Conservation (phyloP, 1,284 basidiomycete species). For the Pseudozyma sp. region DNA sequence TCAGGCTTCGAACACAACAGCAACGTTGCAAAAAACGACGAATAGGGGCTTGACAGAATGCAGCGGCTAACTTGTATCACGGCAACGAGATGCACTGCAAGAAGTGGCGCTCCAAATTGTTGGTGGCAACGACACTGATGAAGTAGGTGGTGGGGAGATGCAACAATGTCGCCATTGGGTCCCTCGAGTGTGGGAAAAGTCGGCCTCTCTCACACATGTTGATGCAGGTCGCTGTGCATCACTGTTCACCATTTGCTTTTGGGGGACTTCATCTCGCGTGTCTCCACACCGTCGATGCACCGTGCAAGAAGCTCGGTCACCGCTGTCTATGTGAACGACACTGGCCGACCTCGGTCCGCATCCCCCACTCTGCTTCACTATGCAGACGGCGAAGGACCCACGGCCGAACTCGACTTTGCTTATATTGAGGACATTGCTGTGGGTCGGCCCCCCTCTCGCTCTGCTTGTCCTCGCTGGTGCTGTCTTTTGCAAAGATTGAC, state of each 20-base stretch:
- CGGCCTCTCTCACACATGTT: background rate
- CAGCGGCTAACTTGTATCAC: too few species aligned
- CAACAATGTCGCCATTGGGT: constrained; percentile 3
- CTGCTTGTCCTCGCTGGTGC: too few species aligned
- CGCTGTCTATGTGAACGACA: background rate
- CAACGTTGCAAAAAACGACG: too few species aligned
- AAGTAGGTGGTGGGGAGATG: constrained; percentile 2
- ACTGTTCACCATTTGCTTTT: background rate
- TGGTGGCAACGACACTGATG: constrained; percentile 5
- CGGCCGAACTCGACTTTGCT: too few species aligned
- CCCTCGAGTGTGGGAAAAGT: constrained; percentile 1
- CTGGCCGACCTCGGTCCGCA: constrained; percentile 1
- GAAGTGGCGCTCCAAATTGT: constrained; percentile 4
- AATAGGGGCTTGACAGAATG: too few species aligned
- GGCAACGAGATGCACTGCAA: background rate
- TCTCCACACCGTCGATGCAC: too few species aligned
- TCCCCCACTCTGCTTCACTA: background rate
- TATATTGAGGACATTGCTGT: too few species aligned
- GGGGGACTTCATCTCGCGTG: constrained; percentile 5
- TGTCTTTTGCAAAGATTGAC: too few species aligned
- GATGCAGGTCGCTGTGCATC: background rate
- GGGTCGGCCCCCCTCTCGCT: too few species aligned
- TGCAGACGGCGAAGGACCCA: too few species aligned
- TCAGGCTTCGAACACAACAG: too few species aligned
- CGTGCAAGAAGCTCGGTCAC: too few species aligned